Base-by-base conservation (phyloP, 257 asterid genomes). In the Forsythia viridissima region DNA sequence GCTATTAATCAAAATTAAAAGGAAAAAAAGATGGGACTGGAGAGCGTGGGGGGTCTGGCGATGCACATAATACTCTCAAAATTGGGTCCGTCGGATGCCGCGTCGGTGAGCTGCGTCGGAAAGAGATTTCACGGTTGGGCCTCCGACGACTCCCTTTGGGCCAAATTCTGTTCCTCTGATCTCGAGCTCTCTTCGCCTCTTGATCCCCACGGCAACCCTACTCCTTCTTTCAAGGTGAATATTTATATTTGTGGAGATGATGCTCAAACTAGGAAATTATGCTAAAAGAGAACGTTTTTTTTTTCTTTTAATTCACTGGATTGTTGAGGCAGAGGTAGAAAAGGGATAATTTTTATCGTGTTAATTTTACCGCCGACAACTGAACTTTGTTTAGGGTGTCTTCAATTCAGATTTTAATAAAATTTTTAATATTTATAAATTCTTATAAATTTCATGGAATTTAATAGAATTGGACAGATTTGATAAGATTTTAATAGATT, bases 131-230 rank as follows among this genome's bases (percentile, higher is more conserved):
- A 84, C 20, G 51, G 39, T 59, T 93, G 96, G 97, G 97, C 87
- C 51, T 92, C 92, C 71, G 97, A 92, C 18, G 97, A 92, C 20
- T 80, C 85, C 41, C 83, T 95, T n/a, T 95, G 99, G 98, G 86
- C 96, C 48, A 84, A 76, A 18, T 89, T 87, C 80, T 95, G 97
- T 85, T 84, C 84, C 18, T 70, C 65, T 34, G 97, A 95, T 20
- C 97, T 95, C 86, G 77, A 80, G 69, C 88, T 95, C 40, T 80
- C 87, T 46, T 89, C 93, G 3, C 98, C 99, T 21, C 48, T 79
- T 61, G 94, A 89, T 80, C 98, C 92, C 8, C 41, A 73, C n/a
- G 95, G 90, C 30, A 88, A 89, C 66, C 85, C 85, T 43, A 6
- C 85, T 46, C 83, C 92, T 37, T 86, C 96, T 38, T 93, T 93